Evolutionary conservation across 352 stramenopile species (phyloP).

Genomic region (Globisporangium middletonii): DNA sequence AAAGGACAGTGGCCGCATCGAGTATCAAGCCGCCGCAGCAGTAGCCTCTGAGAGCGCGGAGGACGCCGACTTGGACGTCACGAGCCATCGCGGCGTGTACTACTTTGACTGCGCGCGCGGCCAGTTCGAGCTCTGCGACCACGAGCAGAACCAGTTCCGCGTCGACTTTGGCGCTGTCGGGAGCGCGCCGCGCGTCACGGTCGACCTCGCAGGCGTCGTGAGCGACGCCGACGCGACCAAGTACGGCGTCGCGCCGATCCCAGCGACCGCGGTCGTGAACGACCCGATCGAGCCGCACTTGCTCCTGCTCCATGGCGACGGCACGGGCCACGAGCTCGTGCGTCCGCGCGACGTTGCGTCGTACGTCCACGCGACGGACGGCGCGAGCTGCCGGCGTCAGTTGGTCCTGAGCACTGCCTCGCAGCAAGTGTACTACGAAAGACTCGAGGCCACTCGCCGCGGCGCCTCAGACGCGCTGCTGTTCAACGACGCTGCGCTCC

Average conservation of each 20-base stretch:
- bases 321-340: conserved; percentile 54
- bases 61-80: conserved; percentile 52
- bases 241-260: conserved; percentile 46
- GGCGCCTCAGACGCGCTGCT: background rate
- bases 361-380: conserved; percentile 12
- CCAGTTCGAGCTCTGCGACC: conserved; percentile 52
- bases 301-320: conserved; percentile 71
- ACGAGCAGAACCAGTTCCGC: conserved; percentile 64
- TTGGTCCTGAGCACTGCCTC: background rate
- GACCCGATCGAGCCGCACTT: conserved; percentile 69
- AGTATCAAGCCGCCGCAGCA: conserved; percentile 23
- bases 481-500: conserved; percentile 37
- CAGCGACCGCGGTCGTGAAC: conserved; percentile 58
- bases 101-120: conserved; percentile 63
- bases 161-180: conserved; percentile 27
- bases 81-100: conserved; percentile 58
- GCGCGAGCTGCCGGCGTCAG: background rate
- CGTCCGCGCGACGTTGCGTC: conserved; percentile 37
- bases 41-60: conserved; percentile 12
- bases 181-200: conserved; percentile 17
- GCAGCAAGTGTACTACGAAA: conserved; percentile 10
- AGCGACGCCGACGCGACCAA: conserved; percentile 39
- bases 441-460: background rate
- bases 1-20: conserved; percentile 68
- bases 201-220: conserved; percentile 60